Evolutionary conservation across 345 rosid genomes (phyloP).

Genomic region (Murraya paniculata): DNA sequence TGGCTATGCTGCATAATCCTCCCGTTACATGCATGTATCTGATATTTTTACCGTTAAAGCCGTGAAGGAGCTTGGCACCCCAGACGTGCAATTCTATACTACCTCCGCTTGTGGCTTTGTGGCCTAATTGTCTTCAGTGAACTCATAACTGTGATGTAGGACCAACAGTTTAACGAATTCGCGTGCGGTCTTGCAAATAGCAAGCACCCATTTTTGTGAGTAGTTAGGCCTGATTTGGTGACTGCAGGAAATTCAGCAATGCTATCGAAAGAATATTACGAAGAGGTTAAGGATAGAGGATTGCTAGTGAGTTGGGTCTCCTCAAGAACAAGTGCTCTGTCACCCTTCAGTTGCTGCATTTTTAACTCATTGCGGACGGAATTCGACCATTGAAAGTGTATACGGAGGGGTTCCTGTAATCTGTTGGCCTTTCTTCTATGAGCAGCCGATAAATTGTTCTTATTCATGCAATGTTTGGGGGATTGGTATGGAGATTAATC

Average conservation of each 20-base stretch:
- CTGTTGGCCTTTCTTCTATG: background rate
- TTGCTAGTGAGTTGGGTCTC: constrained; percentile 18
- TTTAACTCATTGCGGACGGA: constrained; percentile 24
- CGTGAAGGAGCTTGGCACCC: background rate
- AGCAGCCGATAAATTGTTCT: background rate
- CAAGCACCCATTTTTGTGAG: constrained; percentile 19
- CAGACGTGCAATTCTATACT: constrained; percentile 1
- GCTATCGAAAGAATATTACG: constrained; percentile 4
- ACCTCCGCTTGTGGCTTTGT: background rate
- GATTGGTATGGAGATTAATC: constrained; percentile 6
- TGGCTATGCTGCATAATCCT: background rate
- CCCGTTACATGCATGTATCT: too few species aligned
- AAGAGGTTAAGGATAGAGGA: constrained; percentile 14
- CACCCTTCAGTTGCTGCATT: constrained; percentile 13
- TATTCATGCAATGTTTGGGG: background rate
- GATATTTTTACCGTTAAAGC: too few species aligned
- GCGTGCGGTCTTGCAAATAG: constrained; percentile 20
- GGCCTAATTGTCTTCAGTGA: background rate
- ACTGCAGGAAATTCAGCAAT: background rate
- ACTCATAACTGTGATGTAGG: constrained; percentile 3
- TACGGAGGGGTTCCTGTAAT: background rate
- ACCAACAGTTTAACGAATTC: constrained; percentile 11
- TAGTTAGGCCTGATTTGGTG: constrained; percentile 21
- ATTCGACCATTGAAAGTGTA: background rate
- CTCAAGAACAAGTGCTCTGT: constrained; percentile 10